Evolutionary conservation across 2,329 filamentous ascomycete genomes (phyloP).

Genomic region (Pseudovirgaria hyperparasitica): DNA sequence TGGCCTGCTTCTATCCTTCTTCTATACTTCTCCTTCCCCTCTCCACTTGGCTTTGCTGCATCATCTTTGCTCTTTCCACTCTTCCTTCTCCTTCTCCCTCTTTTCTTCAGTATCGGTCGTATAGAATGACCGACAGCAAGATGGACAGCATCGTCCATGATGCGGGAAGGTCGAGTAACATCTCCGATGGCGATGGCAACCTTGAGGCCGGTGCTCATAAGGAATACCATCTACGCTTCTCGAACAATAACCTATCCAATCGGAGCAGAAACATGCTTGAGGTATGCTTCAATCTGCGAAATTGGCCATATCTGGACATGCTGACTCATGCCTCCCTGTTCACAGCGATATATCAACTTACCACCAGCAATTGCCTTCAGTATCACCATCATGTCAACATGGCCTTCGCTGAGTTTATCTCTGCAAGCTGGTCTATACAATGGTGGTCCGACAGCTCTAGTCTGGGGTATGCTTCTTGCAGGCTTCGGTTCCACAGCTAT

Average conservation of each 20-base stretch:
- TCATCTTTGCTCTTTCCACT: background rate
- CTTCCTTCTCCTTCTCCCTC: background rate
- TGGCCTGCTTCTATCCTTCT: background rate
- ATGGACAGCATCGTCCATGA: too few species aligned
- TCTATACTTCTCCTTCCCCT: background rate
- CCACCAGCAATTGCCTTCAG: slow-evolving; percentile 13
- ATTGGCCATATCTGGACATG: background rate
- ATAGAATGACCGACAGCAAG: too few species aligned
- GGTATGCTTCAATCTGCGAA: background rate
- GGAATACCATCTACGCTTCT: background rate
- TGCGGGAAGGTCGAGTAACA: too few species aligned
- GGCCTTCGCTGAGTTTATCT: slow-evolving; percentile 11
- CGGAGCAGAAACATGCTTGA: background rate
- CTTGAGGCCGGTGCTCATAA: background rate
- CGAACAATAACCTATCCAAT: background rate
- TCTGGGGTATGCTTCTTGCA: slow-evolving; percentile 17
- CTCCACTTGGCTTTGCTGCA: background rate
- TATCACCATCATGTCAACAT: slow-evolving; percentile 7
- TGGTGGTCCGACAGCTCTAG: slow-evolving; percentile 17
- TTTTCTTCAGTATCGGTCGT: too few species aligned
- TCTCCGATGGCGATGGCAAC: too few species aligned
- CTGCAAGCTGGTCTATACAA: slow-evolving; percentile 16
- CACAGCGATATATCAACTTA: slow-evolving; percentile 14
- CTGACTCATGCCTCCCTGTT: background rate
- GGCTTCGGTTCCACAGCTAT: slow-evolving; percentile 15